phyloP scores from a whole-genome alignment of 805 yeast genomes.

The Phaffomyces thermotolerans region DNA sequence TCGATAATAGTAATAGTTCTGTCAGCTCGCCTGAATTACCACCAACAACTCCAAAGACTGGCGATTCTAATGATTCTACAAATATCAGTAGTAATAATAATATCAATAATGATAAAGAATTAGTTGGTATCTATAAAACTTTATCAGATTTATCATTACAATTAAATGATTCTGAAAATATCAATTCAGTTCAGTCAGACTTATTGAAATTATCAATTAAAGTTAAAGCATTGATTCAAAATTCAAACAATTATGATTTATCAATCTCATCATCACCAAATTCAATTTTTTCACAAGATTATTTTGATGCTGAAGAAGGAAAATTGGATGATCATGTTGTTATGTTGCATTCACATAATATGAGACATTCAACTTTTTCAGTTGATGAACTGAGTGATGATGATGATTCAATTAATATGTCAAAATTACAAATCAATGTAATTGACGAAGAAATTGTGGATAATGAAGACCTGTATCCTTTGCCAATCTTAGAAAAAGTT shows the following conservation, averaged over 20 bases:
- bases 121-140: neutral
- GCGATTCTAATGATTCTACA: neutral
- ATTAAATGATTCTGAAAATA: slow-evolving; percentile 4
- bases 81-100: no score
- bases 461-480: slow-evolving; percentile 51
- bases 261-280: slow-evolving; percentile 13
- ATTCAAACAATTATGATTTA: neutral
- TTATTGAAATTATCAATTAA: neutral
- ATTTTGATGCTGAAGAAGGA: slow-evolving; percentile 63
- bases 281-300: slow-evolving; percentile 43
- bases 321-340: slow-evolving; percentile 17
- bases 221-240: slow-evolving; percentile 5
- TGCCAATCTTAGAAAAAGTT: slow-evolving; percentile 42
- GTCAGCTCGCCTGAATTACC: slow-evolving; percentile 4
- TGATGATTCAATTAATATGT: slow-evolving; percentile 19
- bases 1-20: neutral
- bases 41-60: neutral
- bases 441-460: slow-evolving; percentile 1
- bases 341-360: slow-evolving; percentile 7
- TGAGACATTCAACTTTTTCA: slow-evolving; percentile 6
- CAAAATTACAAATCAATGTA: slow-evolving; percentile 7
- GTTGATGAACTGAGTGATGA: slow-evolving; percentile 23
- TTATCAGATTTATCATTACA: neutral
- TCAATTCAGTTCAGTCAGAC: neutral
- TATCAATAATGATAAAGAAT: neutral